phyloP scores from a whole-genome alignment of 139 green algal species.

The Tetradesmus lagerheimii region DNA sequence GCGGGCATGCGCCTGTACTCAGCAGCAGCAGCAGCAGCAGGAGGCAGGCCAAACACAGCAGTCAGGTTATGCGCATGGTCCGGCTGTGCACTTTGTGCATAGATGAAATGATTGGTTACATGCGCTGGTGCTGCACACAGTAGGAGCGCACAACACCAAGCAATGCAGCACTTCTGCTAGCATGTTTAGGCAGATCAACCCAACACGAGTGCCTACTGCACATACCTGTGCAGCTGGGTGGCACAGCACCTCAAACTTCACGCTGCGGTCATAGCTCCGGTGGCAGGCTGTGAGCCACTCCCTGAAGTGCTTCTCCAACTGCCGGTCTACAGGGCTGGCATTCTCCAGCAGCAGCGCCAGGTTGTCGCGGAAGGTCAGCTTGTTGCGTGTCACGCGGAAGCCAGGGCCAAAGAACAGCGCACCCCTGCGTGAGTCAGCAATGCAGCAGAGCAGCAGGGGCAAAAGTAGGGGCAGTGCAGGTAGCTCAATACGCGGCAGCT shows the following conservation, averaged over 20 bases:
- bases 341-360: constrained; percentile 70
- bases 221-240: constrained; percentile 61
- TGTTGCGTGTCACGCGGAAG: constrained; percentile 88
- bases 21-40: background rate
- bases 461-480: no score
- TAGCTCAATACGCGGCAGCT: no score
- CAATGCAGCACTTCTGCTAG: background rate
- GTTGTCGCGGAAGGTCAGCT: constrained; percentile 80
- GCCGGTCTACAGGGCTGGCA: constrained; percentile 63
- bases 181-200: background rate
- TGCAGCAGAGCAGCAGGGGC: background rate
- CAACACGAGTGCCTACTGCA: background rate
- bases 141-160: no score
- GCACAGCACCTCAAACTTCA: constrained; percentile 65
- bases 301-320: constrained; percentile 69
- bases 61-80: background rate
- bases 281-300: constrained; percentile 84
- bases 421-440: constrained; percentile 57
- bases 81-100: background rate
- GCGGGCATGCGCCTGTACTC: constrained; percentile 54
- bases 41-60: background rate
- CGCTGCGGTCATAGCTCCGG: constrained; percentile 73
- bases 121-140: background rate
- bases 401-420: constrained; percentile 85
- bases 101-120: background rate